Percentiles rank a stretch among this genome's conserved stretches.
Evolutionary conservation across 148 eudicot genomes (phyloP).

Genomic region (Spergularia bocconei): DNA sequence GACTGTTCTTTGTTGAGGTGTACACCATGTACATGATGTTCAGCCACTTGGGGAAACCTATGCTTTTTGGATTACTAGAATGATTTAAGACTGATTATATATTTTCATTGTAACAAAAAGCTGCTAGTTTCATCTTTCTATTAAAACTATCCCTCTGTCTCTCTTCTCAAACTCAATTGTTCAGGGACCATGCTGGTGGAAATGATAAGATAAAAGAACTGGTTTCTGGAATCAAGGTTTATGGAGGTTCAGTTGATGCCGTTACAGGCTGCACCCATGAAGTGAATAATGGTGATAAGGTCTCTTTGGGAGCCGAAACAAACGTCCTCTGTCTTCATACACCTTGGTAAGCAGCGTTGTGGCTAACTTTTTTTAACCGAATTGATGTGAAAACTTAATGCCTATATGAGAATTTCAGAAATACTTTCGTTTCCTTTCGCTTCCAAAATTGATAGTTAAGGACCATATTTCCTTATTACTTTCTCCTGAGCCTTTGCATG

Average conservation of each 20-base stretch:
- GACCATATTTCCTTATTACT: too few relatives aligned
- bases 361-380: not conserved
- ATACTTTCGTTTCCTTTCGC: not conserved
- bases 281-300: conserved; percentile 78
- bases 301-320: conserved; percentile 60
- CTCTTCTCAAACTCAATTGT: conserved; percentile 14
- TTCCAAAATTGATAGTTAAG: too few relatives aligned
- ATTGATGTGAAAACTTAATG: not conserved
- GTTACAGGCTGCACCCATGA: conserved; percentile 79
- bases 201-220: conserved; percentile 68
- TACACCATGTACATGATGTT: too few relatives aligned
- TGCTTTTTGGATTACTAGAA: too few relatives aligned
- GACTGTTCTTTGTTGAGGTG: too few relatives aligned
- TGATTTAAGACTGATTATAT: too few relatives aligned
- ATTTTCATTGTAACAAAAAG: too few relatives aligned
- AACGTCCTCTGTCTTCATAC: conserved; percentile 75
- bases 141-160: not conserved
- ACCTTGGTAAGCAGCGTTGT: conserved; percentile 55
- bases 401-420: not conserved
- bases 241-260: conserved; percentile 86
- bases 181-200: conserved; percentile 98
- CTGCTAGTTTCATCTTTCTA: too few relatives aligned
- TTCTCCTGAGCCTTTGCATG: too few relatives aligned
- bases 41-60: too few relatives aligned
- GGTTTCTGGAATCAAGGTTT: conserved; percentile 73